Base-by-base conservation (phyloP, 116 monocot species). In the Iris pallida region DNA sequence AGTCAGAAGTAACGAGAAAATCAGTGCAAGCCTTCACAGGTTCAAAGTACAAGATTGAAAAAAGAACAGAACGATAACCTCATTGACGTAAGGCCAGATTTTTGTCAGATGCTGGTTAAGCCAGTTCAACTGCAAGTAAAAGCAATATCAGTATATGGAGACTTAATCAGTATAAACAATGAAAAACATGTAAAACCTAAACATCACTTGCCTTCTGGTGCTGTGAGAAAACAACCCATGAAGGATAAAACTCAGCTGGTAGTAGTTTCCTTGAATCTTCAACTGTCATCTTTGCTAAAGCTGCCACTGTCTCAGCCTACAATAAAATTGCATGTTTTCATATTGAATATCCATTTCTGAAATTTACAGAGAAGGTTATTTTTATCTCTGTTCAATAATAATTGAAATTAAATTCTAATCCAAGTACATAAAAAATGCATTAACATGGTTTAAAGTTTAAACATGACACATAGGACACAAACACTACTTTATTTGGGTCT, bases 51-150 rank as follows among this genome's bases (percentile, higher is more conserved):
- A 4, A 58, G 49, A 13, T 51, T 51, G 49, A 1, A 56, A 56
- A 56, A 5, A 7, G 17, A 64, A 44, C 66, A 40, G 5, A 55
- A 41, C 30, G 3, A 17, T 40, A 65, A 97, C 97, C 89, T 92
- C 75, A 74, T 97, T 73, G 43, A 97, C 87, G 76, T 76, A 97
- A 76, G 97, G 97, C 97, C 97, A 97, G n/a, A 97, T 89, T 76
- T 97, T 90, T 47, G 74, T 84, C 44, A 97, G 70, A 18, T 92
- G 65, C 56, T 53, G 71, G 70, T 97, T 97, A 58, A 97, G 89
- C 97, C 97, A 97, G 48, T 87, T 81, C 60, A 97, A 63, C 97
- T 97, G 97, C 53, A 89, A 67, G 57, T 69, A 63, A 47, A n/a
- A 63, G 17, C 12, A 16, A 11, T 4, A 18, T 61, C 45, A 72